Conservation (phyloP, 129 eudicot species). For the Lactuca sativa region DNA sequence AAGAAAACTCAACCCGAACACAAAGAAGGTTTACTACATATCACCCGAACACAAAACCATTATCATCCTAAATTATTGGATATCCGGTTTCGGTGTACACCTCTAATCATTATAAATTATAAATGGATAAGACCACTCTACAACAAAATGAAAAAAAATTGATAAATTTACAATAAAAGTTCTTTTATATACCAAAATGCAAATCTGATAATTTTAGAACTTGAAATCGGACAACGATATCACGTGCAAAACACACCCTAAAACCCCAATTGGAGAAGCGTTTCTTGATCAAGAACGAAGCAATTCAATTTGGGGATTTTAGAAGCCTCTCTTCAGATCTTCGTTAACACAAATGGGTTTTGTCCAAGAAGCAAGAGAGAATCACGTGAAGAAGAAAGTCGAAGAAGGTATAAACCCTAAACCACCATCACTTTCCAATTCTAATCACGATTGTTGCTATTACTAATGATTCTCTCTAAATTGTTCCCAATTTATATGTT, state of each 20-base stretch:
- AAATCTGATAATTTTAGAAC: neutral
- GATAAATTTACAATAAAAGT: too few relatives aligned
- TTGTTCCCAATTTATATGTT: conserved; percentile 3
- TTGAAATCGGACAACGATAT: neutral
- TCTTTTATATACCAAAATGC: too few relatives aligned
- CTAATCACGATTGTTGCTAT: neutral
- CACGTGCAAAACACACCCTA: neutral
- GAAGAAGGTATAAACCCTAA: conserved; percentile 73
- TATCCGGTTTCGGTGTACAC: too few relatives aligned
- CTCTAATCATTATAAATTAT: too few relatives aligned
- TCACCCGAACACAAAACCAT: too few relatives aligned
- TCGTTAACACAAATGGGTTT: conserved; percentile 47
- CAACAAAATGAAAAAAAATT: too few relatives aligned
- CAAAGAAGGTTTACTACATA: too few relatives aligned
- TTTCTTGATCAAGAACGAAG: conserved; percentile 6
- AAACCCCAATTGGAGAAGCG: conserved; percentile 2
- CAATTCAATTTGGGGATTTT: conserved; percentile 6
- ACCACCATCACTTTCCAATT: conserved; percentile 16
- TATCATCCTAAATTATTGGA: too few relatives aligned
- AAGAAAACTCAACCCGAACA: too few relatives aligned
- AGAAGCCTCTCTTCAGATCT: neutral
- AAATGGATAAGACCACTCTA: too few relatives aligned
- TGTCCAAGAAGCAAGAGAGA: conserved; percentile 84
- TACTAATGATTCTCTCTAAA: neutral
- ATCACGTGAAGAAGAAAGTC: conserved; percentile 95